phyloP scores from a whole-genome alignment of 345 rosid genomes.

The Clarkia xantiana region DNA sequence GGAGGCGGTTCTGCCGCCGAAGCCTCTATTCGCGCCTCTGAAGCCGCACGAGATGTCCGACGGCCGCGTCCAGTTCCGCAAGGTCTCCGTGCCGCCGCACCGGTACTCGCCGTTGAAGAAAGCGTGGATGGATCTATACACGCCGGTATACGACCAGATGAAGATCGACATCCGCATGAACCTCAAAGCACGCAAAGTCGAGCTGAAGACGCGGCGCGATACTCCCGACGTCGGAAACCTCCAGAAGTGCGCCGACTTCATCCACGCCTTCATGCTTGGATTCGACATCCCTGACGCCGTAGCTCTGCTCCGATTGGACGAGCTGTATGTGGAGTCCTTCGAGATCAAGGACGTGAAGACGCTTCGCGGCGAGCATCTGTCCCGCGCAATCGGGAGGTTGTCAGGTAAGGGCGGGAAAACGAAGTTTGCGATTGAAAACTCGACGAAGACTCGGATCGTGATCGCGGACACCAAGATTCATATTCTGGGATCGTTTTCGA shows the following conservation, averaged over 20 bases:
- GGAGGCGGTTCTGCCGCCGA: conserved; percentile 34
- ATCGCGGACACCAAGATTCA: conserved; percentile 77
- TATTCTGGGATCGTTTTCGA: conserved; percentile 63
- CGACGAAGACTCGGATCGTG: conserved; percentile 77
- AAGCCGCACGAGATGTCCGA: conserved; percentile 84
- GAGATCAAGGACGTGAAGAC: conserved; percentile 92
- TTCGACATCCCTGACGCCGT: conserved; percentile 66
- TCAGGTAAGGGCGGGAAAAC: conserved; percentile 90
- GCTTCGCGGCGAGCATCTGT: conserved; percentile 66
- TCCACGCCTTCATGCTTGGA: conserved; percentile 85
- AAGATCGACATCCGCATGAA: conserved; percentile 81
- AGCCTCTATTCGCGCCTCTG: conserved; percentile 55
- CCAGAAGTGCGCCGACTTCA: conserved; percentile 80
- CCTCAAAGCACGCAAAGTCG: conserved; percentile 70
- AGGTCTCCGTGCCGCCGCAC: conserved; percentile 63
- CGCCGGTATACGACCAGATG: conserved; percentile 69
- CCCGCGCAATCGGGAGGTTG: conserved; percentile 74
- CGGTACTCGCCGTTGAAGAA: conserved; percentile 75
- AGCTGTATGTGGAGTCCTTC: conserved; percentile 71
- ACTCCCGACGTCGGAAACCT: conserved; percentile 64
- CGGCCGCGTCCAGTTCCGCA: conserved; percentile 56
- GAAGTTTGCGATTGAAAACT: conserved; percentile 71
- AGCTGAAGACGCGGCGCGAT: conserved; percentile 17
- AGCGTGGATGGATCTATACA: conserved; percentile 72
- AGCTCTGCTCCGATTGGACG: conserved; percentile 64